phyloP scores from a whole-genome alignment of 2,329 filamentous ascomycete species.

The Grosmannia huntii region DNA sequence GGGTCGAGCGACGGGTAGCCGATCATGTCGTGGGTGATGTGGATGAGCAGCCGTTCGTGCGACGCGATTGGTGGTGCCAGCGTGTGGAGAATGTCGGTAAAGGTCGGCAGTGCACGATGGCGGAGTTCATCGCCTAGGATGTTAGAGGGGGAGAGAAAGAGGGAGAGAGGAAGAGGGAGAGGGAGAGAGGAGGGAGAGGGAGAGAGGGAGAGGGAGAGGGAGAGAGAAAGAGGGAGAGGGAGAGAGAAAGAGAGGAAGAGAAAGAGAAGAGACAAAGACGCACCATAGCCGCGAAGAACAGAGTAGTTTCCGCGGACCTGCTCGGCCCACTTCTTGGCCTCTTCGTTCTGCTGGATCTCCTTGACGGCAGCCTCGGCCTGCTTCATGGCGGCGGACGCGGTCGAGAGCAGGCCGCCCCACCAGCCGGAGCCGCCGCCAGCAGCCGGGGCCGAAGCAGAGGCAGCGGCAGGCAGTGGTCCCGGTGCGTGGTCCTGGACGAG shows the following conservation, averaged over 20 bases:
- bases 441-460: constrained; percentile 11
- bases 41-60: constrained; percentile 91
- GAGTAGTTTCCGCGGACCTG: constrained; percentile 85
- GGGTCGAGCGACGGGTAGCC: constrained; percentile 92
- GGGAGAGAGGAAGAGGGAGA: not conserved
- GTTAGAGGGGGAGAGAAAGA: not conserved
- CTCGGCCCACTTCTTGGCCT: constrained; percentile 91
- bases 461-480: constrained; percentile 21
- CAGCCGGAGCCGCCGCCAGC: constrained; percentile 53
- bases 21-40: constrained; percentile 90
- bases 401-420: constrained; percentile 80
- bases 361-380: constrained; percentile 87
- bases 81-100: constrained; percentile 88
- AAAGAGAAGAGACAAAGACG: constrained; percentile 13
- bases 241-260: not conserved
- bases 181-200: not conserved
- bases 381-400: constrained; percentile 75
- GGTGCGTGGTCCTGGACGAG: constrained; percentile 21
- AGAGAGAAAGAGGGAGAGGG: not conserved
- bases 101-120: constrained; percentile 80
- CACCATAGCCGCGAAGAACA: constrained; percentile 63
- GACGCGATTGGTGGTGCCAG: constrained; percentile 93
- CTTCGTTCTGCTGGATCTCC: constrained; percentile 91
- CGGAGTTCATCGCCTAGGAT: constrained; percentile 68
- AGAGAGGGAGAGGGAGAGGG: too few species aligned